These are phyloP conservation scores for Periconia digitata DNA, from an alignment of 2,329 filamentous ascomycete species.

Conservation along the genomic window DNA sequence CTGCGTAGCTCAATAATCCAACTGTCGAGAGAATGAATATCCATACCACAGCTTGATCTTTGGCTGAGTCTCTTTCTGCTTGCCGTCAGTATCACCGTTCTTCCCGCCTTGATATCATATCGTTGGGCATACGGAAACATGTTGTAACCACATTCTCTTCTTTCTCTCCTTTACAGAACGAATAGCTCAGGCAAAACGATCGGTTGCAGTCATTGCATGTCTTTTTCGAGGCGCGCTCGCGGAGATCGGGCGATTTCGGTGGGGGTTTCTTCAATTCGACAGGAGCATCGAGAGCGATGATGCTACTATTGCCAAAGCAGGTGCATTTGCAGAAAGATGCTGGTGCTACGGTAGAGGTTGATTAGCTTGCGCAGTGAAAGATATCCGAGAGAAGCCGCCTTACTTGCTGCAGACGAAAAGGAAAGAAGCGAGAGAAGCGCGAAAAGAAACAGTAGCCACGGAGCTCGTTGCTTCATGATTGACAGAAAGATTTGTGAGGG, in stretches of 20 bases:
- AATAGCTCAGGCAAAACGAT: constrained; percentile 65
- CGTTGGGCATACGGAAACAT: constrained; percentile 61
- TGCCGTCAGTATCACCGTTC: constrained; percentile 4
- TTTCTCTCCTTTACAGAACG: constrained; percentile 62
- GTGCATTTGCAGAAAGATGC: constrained; percentile 74
- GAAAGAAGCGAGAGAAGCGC: constrained; percentile 41
- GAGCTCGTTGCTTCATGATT: constrained; percentile 26
- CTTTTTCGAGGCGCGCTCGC: constrained; percentile 37
- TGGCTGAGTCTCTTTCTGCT: constrained; percentile 65
- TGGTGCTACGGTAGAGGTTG: constrained; percentile 46
- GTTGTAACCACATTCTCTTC: constrained; percentile 67
- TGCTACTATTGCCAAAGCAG: constrained; percentile 67
- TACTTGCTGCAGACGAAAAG: constrained; percentile 48
- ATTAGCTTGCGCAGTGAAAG: constrained; percentile 4
- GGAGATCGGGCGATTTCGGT: constrained; percentile 23
- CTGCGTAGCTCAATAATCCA: constrained; percentile 62
- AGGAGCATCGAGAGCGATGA: constrained; percentile 62
- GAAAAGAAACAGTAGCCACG: constrained; percentile 25
- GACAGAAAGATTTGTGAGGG: not conserved
- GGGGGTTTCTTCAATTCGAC: constrained; percentile 26
- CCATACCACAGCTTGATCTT: constrained; percentile 66
- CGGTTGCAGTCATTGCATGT: constrained; percentile 69
- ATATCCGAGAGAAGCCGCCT: constrained; percentile 14
- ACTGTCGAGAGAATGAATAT: constrained; percentile 67
- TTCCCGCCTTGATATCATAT: not conserved